Percentiles rank a stretch among this genome's conserved stretches.
Evolutionary conservation across 164 flowering plant genomes (phyloP).

Genomic region (Umbilicus rupestris): DNA sequence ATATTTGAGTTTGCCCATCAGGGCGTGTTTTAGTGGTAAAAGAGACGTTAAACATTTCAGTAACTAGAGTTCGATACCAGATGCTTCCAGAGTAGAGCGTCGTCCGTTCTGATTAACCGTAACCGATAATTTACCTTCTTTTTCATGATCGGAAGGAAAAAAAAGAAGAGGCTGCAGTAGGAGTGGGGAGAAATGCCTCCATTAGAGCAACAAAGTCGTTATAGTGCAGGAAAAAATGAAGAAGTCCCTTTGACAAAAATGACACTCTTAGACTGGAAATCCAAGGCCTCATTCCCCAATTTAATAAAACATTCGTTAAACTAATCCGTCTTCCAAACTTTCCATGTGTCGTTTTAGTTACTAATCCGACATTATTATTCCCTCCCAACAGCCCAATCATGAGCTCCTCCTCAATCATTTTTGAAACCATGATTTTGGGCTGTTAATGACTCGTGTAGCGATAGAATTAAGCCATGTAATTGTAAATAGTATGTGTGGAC

Average conservation of each 20-base stretch:
- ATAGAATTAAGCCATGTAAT: neutral
- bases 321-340: neutral
- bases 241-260: conserved; percentile 2
- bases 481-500: neutral
- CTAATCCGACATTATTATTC: neutral
- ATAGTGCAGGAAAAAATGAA: neutral
- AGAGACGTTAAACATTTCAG: no score
- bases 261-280: neutral
- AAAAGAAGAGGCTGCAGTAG: neutral
- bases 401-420: conserved; percentile 2
- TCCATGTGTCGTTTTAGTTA: conserved; percentile 3
- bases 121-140: neutral
- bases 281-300: neutral
- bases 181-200: neutral
- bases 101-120: neutral
- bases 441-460: neutral
- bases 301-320: neutral
- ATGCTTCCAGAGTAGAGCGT: no score
- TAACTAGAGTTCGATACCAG: no score
- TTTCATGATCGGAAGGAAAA: neutral
- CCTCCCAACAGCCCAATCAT: neutral
- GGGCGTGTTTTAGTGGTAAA: no score
- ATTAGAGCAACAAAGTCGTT: conserved; percentile 4
- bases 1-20: no score
- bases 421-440: neutral